These are phyloP conservation scores for Akanthomyces dipterigenus DNA, from an alignment of 2,329 filamentous ascomycete species.

Conservation along the genomic window DNA sequence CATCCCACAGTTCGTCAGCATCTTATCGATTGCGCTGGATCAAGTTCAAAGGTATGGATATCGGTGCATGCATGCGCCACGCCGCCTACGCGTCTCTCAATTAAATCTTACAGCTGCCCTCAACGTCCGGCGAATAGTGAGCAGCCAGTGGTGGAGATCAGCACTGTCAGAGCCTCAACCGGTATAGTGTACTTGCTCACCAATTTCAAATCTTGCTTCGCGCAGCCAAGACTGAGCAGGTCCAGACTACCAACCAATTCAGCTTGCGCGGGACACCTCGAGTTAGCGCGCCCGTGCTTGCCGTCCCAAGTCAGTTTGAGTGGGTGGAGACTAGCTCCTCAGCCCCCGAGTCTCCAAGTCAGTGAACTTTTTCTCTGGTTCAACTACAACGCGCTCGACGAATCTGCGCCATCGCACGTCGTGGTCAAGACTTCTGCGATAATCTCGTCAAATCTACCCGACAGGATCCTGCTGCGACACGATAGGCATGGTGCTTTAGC, in stretches of 20 bases:
- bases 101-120: no score
- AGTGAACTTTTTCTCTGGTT: background rate
- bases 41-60: no score
- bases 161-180: background rate
- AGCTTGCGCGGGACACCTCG: background rate
- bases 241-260: background rate
- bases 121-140: no score
- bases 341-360: background rate
- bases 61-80: no score
- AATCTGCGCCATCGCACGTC: background rate
- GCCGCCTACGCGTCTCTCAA: no score
- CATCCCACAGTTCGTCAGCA: no score
- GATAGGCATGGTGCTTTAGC: background rate
- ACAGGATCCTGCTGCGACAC: background rate
- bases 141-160: background rate
- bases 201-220: background rate
- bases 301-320: background rate
- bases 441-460: background rate
- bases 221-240: background rate
- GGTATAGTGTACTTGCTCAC: background rate
- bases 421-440: background rate
- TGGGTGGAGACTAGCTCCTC: background rate
- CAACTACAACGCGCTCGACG: background rate
- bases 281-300: background rate
- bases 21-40: no score